Base-by-base conservation (phyloP, 2,329 filamentous ascomycete species). In the Pleochaeta shiraiana region DNA sequence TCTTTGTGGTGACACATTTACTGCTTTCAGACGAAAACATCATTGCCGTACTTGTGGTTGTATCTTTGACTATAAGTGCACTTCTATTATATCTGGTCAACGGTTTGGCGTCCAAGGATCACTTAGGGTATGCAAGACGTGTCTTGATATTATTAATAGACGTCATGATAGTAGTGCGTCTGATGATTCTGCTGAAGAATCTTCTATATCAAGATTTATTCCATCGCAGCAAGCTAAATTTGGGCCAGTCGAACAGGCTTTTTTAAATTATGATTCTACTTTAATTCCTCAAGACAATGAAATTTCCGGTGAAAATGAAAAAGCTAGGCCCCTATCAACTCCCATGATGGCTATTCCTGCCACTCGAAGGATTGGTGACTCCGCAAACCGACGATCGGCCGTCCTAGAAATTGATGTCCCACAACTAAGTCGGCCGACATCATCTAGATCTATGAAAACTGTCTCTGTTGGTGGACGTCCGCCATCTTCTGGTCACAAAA, bases 61-160 rank as follows among this genome's bases (percentile, higher is more conserved):
- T 71, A 98, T 98, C 55, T 98, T 98, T 71, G 93, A 97, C 74
- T 88, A 89, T 4, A 95, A 95, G 74, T 98, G 93, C 75, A 98
- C 92, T 0, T 87, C 87, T 4, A 84, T 92, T n/a, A 89, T 97
- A 28, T 83, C 90, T 5, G 93, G 92, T 5, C 83, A 87, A 67
- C 84, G 86, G 62, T 97, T 98, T 73, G 91, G 90, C 19, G 90
- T 96, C 62, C 83, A 85, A 60, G 88, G 90, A 6, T 88, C 84
- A 16, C 79, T 98, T 50, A 82, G 92, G 65, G 89, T 98, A 14
- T 98, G 93, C 76, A 95, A 91, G 70, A 89, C 88, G 26, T 98
- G 93, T 70, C 84, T 97, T 69, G 83, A 84, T 64, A 90, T 97
- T 71, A 95, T 98, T 69, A 90, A 91, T 69, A 87, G 89, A 45